Base-by-base conservation (phyloP, 148 eudicot species). In the Amaranthus hypochondriacus region DNA sequence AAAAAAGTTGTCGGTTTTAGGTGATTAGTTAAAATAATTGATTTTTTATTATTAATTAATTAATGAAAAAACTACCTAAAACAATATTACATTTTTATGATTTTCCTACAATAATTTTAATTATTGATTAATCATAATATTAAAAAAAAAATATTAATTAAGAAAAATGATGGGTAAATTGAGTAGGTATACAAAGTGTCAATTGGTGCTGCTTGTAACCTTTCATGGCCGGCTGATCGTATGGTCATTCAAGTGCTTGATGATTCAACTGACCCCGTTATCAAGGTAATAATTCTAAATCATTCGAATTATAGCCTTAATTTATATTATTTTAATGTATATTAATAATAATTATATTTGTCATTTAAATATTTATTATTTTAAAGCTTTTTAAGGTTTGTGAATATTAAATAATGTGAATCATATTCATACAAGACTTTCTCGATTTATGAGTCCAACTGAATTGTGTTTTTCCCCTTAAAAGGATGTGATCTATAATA, bases 131-230 rank as follows among this genome's bases (percentile, higher is more conserved):
- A 56, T 18, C 11, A 15, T 46, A 7, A 48, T 54, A 13, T 4
- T 21, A 21, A 54, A 18, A 18, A 18, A 18, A 18, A 18, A 51
- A 52, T n/a, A 3, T 51, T 50, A 52, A 52, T 12, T 28, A 9
- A 15, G 11, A 48, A n/a, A 2, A 54, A 7, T 28, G 8, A 10
- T 59, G 4, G 13, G 28, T 13, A 42, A 53, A 64, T 68, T 70
- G 75, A 39, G 65, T 82, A 94, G 98, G 98, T 94, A 51, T 94
- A 94, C 75, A 91, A 91, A 86, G 78, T 94, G 73, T 94, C 98
- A 61, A 94, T 94, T 76, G 98, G 95, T 6, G 98, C 98, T n/a
- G 98, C 97, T 15, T 94, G 98, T 76, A 91, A 86, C 68, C 85
- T 93, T 10, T 86, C 97, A 43, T 93, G 98, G 98, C 98, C 98